Evolutionary conservation across 352 stramenopile genomes (phyloP), one percentile per base, ranked within the genome.

Genomic region (Phytophthora agathidicida): DNA sequence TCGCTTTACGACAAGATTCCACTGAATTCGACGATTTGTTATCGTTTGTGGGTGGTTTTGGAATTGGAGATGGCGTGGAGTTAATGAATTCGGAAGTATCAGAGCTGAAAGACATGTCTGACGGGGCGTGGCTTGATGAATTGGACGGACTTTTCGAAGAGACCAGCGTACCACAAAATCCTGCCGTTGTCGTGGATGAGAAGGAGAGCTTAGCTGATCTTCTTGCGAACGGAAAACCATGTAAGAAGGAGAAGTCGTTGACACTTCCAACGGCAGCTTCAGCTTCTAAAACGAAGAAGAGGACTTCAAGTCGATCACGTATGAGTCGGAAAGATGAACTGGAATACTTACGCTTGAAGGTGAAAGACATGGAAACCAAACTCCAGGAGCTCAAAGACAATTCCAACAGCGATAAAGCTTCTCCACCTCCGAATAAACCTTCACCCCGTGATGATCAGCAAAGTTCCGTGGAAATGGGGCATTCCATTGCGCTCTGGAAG

Each of bases 401-500:
- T 7, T 36, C 60, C 3, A 33, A 61, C 8, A 26, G 16, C 16
- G 26, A 27, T 14, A 6, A 16, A 14, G n/a, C 50, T 9, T n/a
- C 47, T 30, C 6, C 42, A 36, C 11, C 24, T 2, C 8, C 23
- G 28, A 39, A 8, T 9, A 1, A 9, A 5, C 8, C 26, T 30
- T 8, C 31, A 27, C 8, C 22, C 2, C 24, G 14, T 33, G 38
- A 57, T 9, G 30, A 37, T 2, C 11, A 19, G 11, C 24, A 33
- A 7, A 32, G 38, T 5, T 36, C 31, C 5, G 45, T 53, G 22
- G 23, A 46, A 11, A 11, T 19, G 2, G 24, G 54, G 16, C 35
- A 51, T n/a, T 65, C 58, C 5, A 37, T 54, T 8, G 59, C 47
- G 10, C 54, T 73, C 8, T 86, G 75, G 75, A 65, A 74, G 17